Percentiles rank a stretch among this genome's conserved stretches.
Evolutionary conservation across 2,329 filamentous ascomycete genomes (phyloP).

Genomic region (Clonostachys rosea): DNA sequence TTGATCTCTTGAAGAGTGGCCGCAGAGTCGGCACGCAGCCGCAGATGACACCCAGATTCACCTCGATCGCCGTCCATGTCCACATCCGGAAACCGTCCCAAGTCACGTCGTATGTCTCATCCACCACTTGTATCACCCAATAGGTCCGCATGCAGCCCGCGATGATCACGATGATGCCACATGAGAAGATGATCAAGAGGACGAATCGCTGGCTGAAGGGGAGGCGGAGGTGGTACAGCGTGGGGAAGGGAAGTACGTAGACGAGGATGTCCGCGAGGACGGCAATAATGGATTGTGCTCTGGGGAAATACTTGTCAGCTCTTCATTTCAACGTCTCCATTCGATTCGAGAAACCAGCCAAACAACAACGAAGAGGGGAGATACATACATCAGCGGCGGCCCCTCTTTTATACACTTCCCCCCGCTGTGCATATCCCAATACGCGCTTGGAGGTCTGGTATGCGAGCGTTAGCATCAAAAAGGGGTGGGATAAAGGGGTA

Average conservation of each 20-base stretch:
- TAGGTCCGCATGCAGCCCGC: constrained; percentile 28
- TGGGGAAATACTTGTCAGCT: constrained; percentile 1
- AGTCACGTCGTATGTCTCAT: constrained; percentile 30
- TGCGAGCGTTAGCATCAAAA: not conserved
- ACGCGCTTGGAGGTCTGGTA: constrained; percentile 11
- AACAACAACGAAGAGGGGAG: not conserved
- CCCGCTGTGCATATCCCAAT: constrained; percentile 12
- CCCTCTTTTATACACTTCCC: constrained; percentile 22
- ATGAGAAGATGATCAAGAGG: constrained; percentile 27
- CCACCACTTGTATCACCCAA: constrained; percentile 25
- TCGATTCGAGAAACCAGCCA: not conserved
- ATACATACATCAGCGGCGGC: constrained; percentile 12
- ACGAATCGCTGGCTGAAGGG: constrained; percentile 23
- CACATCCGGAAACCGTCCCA: constrained; percentile 33
- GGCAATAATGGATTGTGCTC: constrained; percentile 22
- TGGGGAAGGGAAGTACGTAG: constrained; percentile 28
- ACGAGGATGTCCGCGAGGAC: constrained; percentile 26
- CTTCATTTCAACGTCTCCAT: not conserved
- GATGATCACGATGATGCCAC: constrained; percentile 28
- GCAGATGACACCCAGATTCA: constrained; percentile 33
- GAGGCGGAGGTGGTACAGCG: constrained; percentile 21
- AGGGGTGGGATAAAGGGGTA: too few species aligned
- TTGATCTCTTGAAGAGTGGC: constrained; percentile 10
- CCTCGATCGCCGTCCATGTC: constrained; percentile 35
- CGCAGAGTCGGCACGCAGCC: constrained; percentile 29